A percentile compares a stretch with the other conserved stretches of the same genome.
Conservation (phyloP, 2,329 filamentous ascomycete species). For the Sphaerulina musiva region DNA sequence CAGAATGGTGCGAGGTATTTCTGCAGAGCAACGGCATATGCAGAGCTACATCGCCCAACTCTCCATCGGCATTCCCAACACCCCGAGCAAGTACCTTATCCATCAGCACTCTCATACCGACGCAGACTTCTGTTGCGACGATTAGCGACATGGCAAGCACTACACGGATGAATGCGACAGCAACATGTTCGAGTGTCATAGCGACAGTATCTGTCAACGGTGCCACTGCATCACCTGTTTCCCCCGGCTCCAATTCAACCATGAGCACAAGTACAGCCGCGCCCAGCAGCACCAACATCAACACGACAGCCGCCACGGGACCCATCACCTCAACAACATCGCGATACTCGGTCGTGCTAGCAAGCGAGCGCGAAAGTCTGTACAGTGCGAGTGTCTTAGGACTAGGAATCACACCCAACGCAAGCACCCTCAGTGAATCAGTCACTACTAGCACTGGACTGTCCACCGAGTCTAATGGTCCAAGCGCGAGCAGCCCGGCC, state of each 20-base stretch:
- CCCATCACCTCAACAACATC: not conserved
- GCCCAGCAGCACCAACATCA: not conserved
- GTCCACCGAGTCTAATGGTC: not conserved
- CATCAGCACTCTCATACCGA: conserved; percentile 1
- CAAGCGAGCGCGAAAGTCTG: conserved; percentile 1
- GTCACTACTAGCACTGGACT: not conserved
- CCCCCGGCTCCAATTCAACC: not conserved
- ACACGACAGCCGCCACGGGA: not conserved
- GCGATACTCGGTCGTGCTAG: not conserved
- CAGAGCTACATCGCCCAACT: conserved; percentile 3
- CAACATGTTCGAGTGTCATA: not conserved
- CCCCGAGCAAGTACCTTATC: not conserved
- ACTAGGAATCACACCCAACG: not conserved
- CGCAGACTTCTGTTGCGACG: not conserved
- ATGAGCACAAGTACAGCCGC: not conserved
- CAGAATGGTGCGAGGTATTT: conserved; percentile 4
- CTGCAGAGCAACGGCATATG: conserved; percentile 5
- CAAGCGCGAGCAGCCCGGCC: not conserved
- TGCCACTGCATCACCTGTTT: not conserved
- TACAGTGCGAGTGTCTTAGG: conserved; percentile 3
- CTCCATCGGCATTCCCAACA: conserved; percentile 7
- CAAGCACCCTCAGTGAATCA: not conserved
- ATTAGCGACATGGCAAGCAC: not conserved
- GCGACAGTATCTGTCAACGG: not conserved
- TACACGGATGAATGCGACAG: not conserved